Percentiles rank a stretch among this genome's conserved stretches.
Evolutionary conservation across 2,329 filamentous ascomycete genomes (phyloP).

Genomic region (Fusarium agapanthi): DNA sequence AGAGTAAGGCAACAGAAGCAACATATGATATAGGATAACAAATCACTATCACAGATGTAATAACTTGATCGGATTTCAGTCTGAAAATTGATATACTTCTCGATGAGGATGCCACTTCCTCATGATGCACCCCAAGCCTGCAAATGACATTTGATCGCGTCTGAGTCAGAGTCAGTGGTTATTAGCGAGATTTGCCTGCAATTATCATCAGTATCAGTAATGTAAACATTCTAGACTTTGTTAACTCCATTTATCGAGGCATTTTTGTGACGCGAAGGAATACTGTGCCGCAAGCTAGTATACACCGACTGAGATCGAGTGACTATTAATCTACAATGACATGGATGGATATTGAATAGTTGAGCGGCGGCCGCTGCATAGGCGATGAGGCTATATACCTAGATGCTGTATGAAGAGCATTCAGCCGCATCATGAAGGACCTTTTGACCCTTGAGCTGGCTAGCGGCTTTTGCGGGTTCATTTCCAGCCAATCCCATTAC

Average conservation of each 20-base stretch:
- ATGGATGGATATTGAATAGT: not conserved
- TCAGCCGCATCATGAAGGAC: not conserved
- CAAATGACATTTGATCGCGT: not conserved
- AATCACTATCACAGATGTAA: not conserved
- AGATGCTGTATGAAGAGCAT: not conserved
- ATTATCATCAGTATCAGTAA: too few relatives aligned
- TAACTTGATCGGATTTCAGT: not conserved
- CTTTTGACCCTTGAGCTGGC: not conserved
- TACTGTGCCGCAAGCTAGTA: not conserved
- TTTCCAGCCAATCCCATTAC: not conserved
- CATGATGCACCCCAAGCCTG: not conserved
- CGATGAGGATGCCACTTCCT: not conserved
- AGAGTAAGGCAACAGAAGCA: not conserved
- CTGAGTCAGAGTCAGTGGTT: not conserved
- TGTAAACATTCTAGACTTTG: not conserved
- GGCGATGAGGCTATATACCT: not conserved
- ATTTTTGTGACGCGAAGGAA: not conserved
- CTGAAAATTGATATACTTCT: not conserved
- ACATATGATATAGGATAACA: fast-evolving
- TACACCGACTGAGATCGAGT: not conserved
- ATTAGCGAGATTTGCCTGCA: too few relatives aligned
- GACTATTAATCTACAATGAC: not conserved
- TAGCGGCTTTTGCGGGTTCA: not conserved
- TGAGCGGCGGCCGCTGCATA: not conserved
- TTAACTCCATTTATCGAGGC: not conserved